Conservation (phyloP, 345 rosid species). For the Carallia pectinifolia region DNA sequence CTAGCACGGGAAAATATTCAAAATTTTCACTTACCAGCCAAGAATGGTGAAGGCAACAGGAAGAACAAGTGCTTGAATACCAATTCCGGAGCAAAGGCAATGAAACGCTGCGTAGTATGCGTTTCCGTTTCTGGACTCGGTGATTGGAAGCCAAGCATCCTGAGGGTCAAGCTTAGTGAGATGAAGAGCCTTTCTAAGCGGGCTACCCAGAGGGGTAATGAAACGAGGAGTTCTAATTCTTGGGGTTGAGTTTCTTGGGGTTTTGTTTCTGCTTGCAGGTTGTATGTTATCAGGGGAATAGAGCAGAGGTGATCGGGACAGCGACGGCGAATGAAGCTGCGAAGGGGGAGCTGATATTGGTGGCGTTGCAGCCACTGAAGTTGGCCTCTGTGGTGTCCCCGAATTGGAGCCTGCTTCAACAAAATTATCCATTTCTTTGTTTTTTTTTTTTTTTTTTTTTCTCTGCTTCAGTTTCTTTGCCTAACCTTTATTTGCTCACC, state of each 20-base stretch:
- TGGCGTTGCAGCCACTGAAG: constrained; percentile 22
- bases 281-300: constrained; percentile 32
- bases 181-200: constrained; percentile 46
- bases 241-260: constrained; percentile 45
- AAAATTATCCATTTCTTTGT: constrained; percentile 33
- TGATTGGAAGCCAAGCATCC: constrained; percentile 92
- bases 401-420: constrained; percentile 33
- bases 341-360: constrained; percentile 73
- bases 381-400: constrained; percentile 34
- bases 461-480: background rate
- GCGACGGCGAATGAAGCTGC: constrained; percentile 65
- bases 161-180: constrained; percentile 61
- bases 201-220: constrained; percentile 60
- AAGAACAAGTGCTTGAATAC: constrained; percentile 80
- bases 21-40: constrained; percentile 56
- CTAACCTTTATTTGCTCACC: background rate
- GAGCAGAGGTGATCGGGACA: constrained; percentile 63
- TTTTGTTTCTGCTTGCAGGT: constrained; percentile 29
- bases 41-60: constrained; percentile 82
- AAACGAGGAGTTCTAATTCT: constrained; percentile 55
- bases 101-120: constrained; percentile 77
- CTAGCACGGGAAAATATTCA: background rate
- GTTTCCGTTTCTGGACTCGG: constrained; percentile 85
- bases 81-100: constrained; percentile 80
- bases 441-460: background rate